Evolutionary conservation across 768 basidiomycete genomes (phyloP).

Genomic region (Hericium coralloides): DNA sequence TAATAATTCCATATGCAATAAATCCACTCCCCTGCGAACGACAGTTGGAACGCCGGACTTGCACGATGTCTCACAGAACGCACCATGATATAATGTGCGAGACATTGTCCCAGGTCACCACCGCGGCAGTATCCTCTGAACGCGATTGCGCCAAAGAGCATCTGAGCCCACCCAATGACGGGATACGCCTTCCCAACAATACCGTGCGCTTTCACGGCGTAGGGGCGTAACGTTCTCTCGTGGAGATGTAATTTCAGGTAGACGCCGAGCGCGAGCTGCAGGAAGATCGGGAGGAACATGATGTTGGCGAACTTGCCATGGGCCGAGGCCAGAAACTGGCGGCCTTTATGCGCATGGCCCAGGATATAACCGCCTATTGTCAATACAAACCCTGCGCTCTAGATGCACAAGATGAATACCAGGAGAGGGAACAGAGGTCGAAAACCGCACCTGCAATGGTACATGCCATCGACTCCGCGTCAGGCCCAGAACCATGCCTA

Average conservation of each 20-base stretch:
- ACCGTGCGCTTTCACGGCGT: slow-evolving; percentile 61
- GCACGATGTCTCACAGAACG: slow-evolving; percentile 3
- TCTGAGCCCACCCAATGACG: slow-evolving; percentile 81
- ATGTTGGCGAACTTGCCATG: slow-evolving; percentile 67
- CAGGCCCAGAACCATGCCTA: slow-evolving; percentile 71
- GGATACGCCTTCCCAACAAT: slow-evolving; percentile 81
- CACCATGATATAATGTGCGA: slow-evolving; percentile 81
- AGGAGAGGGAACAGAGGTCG: neutral
- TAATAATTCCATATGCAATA: slow-evolving; percentile 76
- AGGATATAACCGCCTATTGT: slow-evolving; percentile 69
- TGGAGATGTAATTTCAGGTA: slow-evolving; percentile 92
- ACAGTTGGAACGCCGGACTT: neutral
- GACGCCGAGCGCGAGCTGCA: slow-evolving; percentile 66
- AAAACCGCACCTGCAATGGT: slow-evolving; percentile 59
- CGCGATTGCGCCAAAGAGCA: slow-evolving; percentile 75
- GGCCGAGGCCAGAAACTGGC: slow-evolving; percentile 62
- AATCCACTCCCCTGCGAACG: slow-evolving; percentile 67
- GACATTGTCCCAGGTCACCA: slow-evolving; percentile 74
- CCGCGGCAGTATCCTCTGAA: slow-evolving; percentile 73
- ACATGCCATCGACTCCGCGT: slow-evolving; percentile 86
- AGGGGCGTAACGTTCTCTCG: slow-evolving; percentile 64
- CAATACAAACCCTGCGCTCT: slow-evolving; percentile 62
- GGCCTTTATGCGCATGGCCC: slow-evolving; percentile 81
- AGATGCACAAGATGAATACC: neutral
- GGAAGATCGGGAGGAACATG: slow-evolving; percentile 51